Evolutionary conservation across 768 basidiomycete species (phyloP).

Genomic region (Russula lepida): DNA sequence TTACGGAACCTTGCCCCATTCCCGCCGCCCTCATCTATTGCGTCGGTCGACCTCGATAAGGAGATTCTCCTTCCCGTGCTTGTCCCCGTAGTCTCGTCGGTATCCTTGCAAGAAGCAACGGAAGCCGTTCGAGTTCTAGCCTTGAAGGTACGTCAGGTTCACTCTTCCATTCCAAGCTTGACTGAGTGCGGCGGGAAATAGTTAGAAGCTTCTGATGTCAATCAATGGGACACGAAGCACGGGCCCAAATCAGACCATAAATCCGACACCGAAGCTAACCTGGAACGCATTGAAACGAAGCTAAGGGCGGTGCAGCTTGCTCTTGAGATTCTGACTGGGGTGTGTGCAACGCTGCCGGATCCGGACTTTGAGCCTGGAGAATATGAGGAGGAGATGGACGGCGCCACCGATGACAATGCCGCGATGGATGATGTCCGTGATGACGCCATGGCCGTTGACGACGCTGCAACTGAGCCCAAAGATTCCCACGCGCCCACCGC

Average conservation of each 20-base stretch:
- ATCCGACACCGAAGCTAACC: slow-evolving; percentile 54
- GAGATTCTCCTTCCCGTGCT: slow-evolving; percentile 67
- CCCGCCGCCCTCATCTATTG: slow-evolving; percentile 54
- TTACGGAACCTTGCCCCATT: slow-evolving; percentile 70
- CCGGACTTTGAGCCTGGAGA: slow-evolving; percentile 40
- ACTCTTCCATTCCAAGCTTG: background rate
- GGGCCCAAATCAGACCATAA: slow-evolving; percentile 57
- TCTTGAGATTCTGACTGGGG: slow-evolving; percentile 81
- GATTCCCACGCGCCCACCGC: slow-evolving; percentile 23
- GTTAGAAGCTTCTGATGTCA: slow-evolving; percentile 50
- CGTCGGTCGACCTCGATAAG: slow-evolving; percentile 59
- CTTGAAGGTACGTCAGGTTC: slow-evolving; percentile 36
- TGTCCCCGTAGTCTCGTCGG: slow-evolving; percentile 52
- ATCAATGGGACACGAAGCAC: slow-evolving; percentile 1
- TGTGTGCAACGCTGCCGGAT: slow-evolving; percentile 83
- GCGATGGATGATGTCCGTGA: slow-evolving; percentile 29
- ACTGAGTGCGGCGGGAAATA: background rate
- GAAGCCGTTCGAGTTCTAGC: slow-evolving; percentile 45
- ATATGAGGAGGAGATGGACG: slow-evolving; percentile 31
- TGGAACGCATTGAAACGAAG: slow-evolving; percentile 63
- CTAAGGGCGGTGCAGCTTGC: slow-evolving; percentile 71
- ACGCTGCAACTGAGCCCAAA: background rate
- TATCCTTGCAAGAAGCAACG: slow-evolving; percentile 45
- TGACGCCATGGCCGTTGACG: slow-evolving; percentile 24
- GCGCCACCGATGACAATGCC: slow-evolving; percentile 33